Evolutionary conservation across 2,329 filamentous ascomycete species (phyloP).

Genomic region (Ophiocordyceps camponoti-rufipedis): DNA sequence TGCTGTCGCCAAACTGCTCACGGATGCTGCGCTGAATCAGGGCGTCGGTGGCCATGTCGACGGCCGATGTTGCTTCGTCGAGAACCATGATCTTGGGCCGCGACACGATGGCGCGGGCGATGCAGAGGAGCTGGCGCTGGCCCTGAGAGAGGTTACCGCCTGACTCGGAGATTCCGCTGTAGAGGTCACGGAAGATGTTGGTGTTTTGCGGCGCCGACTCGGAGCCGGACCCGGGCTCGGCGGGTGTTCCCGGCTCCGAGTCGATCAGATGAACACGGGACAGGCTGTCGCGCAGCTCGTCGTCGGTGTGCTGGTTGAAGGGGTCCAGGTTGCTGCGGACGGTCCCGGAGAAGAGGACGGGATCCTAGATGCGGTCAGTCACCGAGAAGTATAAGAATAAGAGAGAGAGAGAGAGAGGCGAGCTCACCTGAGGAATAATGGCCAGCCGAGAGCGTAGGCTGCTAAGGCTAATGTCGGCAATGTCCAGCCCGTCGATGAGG

Average conservation of each 20-base stretch:
- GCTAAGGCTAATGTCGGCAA: slow-evolving; percentile 51
- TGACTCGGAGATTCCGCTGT: slow-evolving; percentile 48
- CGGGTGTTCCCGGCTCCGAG: slow-evolving; percentile 19
- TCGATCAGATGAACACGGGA: slow-evolving; percentile 49
- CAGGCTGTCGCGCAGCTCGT: slow-evolving; percentile 50
- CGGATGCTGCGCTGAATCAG: slow-evolving; percentile 58
- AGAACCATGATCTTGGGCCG: slow-evolving; percentile 62
- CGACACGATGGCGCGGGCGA: slow-evolving; percentile 54
- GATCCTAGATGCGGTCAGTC: slow-evolving; percentile 32
- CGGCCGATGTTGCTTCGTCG: slow-evolving; percentile 62
- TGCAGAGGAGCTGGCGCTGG: slow-evolving; percentile 58
- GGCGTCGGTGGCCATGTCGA: slow-evolving; percentile 59
- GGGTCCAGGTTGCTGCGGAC: slow-evolving; percentile 62
- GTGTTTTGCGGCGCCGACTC: slow-evolving; percentile 27
- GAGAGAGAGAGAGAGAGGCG: neutral
- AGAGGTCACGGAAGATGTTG: slow-evolving; percentile 47
- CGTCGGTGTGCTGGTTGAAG: slow-evolving; percentile 51
- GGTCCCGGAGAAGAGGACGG: slow-evolving; percentile 65
- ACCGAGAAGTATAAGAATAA: neutral
- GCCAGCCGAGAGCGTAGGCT: slow-evolving; percentile 56
- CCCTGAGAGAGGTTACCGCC: slow-evolving; percentile 61
- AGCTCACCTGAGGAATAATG: slow-evolving; percentile 49
- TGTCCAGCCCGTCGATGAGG: slow-evolving; percentile 55
- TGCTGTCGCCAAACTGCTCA: slow-evolving; percentile 50
- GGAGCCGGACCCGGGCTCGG: slow-evolving; percentile 18